phyloP scores from a whole-genome alignment of 1,284 basidiomycete genomes.

The Anthracocystis panici-leucophaei region DNA sequence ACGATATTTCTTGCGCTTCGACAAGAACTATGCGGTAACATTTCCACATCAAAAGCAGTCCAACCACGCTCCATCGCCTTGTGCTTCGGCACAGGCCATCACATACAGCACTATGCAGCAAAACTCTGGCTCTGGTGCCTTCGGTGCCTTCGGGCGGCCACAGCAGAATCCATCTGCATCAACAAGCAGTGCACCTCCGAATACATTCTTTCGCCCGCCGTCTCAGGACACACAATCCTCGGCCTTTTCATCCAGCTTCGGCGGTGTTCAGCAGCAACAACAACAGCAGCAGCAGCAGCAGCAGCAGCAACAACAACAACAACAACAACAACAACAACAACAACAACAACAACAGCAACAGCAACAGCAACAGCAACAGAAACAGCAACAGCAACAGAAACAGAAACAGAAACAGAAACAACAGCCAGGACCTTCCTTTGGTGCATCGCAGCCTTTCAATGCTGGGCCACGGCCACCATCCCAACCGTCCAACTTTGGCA shows the following conservation, averaged over 20 bases:
- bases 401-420: slow-evolving; percentile 15
- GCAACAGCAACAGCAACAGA: slow-evolving; percentile 15
- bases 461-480: slow-evolving; percentile 15
- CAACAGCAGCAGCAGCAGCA: slow-evolving; percentile 34
- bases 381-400: too few relatives aligned
- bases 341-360: slow-evolving; percentile 15
- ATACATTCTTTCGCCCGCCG: slow-evolving; percentile 34
- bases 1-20: background rate
- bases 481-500: slow-evolving; percentile 18
- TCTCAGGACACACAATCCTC: slow-evolving; percentile 10
- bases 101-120: slow-evolving; percentile 19
- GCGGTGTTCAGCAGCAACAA: slow-evolving; percentile 18
- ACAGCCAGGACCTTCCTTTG: slow-evolving; percentile 18
- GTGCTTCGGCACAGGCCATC: slow-evolving; percentile 3
- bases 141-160: slow-evolving; percentile 21
- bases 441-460: slow-evolving; percentile 10
- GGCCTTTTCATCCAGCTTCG: slow-evolving; percentile 12
- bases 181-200: slow-evolving; percentile 33
- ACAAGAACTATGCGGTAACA: slow-evolving; percentile 7
- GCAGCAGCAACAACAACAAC: slow-evolving; percentile 19
- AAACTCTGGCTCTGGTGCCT: slow-evolving; percentile 15
- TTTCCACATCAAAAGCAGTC: background rate
- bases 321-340: slow-evolving; percentile 22
- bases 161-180: slow-evolving; percentile 27
- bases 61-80: background rate